These are phyloP conservation scores for Styphnolobium japonicum DNA, from an alignment of 306 rosid genomes.

Conservation along the genomic window DNA sequence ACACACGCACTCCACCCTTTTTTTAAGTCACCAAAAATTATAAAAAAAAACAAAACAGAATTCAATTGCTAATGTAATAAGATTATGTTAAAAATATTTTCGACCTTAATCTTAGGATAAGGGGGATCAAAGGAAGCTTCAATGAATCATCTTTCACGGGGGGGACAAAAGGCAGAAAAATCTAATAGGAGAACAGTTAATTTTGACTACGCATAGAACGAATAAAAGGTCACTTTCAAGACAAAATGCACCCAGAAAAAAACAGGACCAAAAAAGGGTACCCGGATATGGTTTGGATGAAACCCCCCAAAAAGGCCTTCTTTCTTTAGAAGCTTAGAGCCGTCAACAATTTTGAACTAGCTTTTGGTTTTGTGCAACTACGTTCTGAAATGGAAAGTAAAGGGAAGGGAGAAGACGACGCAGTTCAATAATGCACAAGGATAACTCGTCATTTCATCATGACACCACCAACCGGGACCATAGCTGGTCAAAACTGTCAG, in stretches of 20 bases:
- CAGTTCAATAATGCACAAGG: background rate
- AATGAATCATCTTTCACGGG: background rate
- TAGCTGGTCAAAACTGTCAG: constrained; percentile 21
- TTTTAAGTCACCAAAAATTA: no score
- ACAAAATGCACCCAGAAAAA: background rate
- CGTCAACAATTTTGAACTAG: background rate
- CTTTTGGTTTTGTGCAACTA: background rate
- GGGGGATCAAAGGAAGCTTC: constrained; percentile 4
- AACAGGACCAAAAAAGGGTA: background rate
- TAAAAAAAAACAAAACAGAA: no score
- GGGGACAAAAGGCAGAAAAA: background rate
- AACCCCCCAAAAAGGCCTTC: background rate
- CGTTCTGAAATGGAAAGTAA: background rate
- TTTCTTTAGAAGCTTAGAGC: background rate
- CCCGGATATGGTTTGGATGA: background rate
- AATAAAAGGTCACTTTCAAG: background rate
- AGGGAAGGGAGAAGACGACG: background rate
- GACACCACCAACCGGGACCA: background rate
- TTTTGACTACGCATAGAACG: background rate
- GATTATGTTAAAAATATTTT: background rate
- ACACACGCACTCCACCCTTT: no score
- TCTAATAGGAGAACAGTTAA: background rate
- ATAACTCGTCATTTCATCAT: background rate
- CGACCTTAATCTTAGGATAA: background rate
- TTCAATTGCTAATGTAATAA: background rate